Base-by-base conservation (phyloP, 1,284 basidiomycete genomes). In the Apiotrichum siamense region DNA sequence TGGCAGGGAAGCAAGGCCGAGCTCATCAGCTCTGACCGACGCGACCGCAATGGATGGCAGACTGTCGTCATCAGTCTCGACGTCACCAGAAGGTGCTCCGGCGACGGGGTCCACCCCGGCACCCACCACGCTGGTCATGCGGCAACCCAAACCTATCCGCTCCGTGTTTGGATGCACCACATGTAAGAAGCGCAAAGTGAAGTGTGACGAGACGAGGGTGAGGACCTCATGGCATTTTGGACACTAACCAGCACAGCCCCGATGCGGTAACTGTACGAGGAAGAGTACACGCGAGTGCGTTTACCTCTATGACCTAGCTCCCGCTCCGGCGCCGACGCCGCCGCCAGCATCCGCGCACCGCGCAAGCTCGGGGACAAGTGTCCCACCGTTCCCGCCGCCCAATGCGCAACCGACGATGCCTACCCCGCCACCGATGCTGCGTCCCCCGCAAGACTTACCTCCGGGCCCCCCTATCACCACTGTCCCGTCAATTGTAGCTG, bases 111-210 rank as follows among this genome's bases (percentile, higher is more conserved):
- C 15, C 11, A 17, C 24, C 9, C 24, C 38, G 9, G 7, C 38
- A 6, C 29, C 17, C 18, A 20, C 13, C 27, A 10, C 40, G 17
- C 40, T 42, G 27, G 40, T 42, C 27, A 42, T 42, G 40, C 40
- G 40, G 18, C 13, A 26, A 18, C 26, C 24, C 11, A 42, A 42
- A 18, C 40, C 40, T 3, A 42, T 42, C 40, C 40, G 52, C 29
- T 50, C 48, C 13, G 52, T 49, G 29, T 54, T 54, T n/a, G 52
- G 52, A 4, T 54, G 52, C 35, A 45, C 44, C 20, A 44, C 48
- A 4, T 54, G 52, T 31, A 54, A 54, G 40, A 49, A 50, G 36
- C 48, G 52, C 11, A 54, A 54, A 24, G 49, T 54, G 29, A 54
- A 54, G 41, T 54, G 52, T 10, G 52, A 54, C n/a, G 44, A 54